phyloP scores from a whole-genome alignment of 805 yeast genomes.

The Saccharomycopsis fermentans region DNA sequence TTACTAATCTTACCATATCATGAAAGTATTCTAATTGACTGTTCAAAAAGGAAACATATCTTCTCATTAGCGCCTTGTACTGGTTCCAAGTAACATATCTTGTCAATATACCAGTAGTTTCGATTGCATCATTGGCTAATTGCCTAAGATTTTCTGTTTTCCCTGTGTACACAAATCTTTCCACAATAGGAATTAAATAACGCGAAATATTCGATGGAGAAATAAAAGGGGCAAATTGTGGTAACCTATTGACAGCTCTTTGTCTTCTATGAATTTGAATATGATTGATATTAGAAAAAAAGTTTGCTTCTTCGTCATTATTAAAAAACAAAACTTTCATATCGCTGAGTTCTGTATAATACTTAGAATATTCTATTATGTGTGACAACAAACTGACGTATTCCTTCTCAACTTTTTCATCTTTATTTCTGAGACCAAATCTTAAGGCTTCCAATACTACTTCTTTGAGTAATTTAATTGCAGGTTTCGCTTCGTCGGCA shows the following conservation, averaged over 20 bases:
- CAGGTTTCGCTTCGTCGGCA: constrained; percentile 24
- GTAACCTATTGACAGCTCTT: constrained; percentile 64
- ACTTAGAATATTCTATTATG: constrained; percentile 38
- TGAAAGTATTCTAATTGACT: constrained; percentile 41
- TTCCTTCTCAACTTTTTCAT: constrained; percentile 49
- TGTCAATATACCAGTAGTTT: constrained; percentile 49
- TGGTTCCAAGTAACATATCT: constrained; percentile 66
- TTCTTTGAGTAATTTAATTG: constrained; percentile 36
- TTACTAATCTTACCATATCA: constrained; percentile 48
- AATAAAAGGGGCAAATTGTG: constrained; percentile 37
- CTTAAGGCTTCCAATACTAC: constrained; percentile 56
- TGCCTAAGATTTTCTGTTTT: constrained; percentile 47
- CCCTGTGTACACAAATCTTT: constrained; percentile 56
- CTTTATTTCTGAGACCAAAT: constrained; percentile 49
- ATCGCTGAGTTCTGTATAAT: constrained; percentile 44
- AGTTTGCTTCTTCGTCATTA: constrained; percentile 76
- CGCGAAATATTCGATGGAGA: constrained; percentile 57
- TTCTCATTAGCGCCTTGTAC: constrained; percentile 59
- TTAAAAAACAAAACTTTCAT: constrained; percentile 52
- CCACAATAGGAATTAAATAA: constrained; percentile 76
- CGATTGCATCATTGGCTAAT: constrained; percentile 56
- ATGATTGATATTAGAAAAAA: constrained; percentile 67
- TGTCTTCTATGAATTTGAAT: constrained; percentile 81
- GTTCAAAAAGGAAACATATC: constrained; percentile 48
- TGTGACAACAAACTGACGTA: constrained; percentile 58